Evolutionary conservation across 352 stramenopile species (phyloP).

Genomic region (Phytophthora constricta): DNA sequence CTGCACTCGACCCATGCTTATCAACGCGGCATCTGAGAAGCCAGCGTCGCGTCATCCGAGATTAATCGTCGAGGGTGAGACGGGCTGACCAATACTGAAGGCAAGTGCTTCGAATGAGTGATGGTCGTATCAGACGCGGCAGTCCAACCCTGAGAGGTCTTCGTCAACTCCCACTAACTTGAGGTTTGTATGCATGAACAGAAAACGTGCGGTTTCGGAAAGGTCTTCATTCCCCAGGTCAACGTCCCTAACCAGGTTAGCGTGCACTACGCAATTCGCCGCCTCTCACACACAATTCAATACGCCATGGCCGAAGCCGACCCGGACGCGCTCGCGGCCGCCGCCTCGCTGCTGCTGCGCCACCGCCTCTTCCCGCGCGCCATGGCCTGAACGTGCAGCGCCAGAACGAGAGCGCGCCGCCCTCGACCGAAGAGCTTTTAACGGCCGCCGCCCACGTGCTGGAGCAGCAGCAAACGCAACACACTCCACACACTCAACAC

Average conservation of each 20-base stretch:
- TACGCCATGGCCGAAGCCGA: slow-evolving; percentile 10
- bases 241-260: not conserved
- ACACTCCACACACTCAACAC: too few species aligned
- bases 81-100: not conserved
- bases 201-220: too few species aligned
- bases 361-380: slow-evolving; percentile 68
- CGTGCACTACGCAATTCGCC: slow-evolving; percentile 11
- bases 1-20: too few species aligned
- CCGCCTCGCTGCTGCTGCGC: slow-evolving; percentile 45
- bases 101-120: not conserved
- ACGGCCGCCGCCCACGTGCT: slow-evolving; percentile 17
- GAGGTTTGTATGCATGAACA: too few species aligned
- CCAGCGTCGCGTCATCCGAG: too few species aligned
- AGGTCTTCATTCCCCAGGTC: too few species aligned
- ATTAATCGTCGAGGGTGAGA: not conserved
- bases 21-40: too few species aligned
- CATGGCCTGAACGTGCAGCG: slow-evolving; percentile 61
- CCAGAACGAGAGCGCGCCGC: slow-evolving; percentile 26
- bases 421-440: slow-evolving; percentile 17
- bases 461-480: slow-evolving; percentile 16
- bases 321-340: slow-evolving; percentile 25
- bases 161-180: too few species aligned
- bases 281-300: slow-evolving; percentile 10
- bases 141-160: too few species aligned
- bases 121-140: not conserved